These are phyloP conservation scores for Casuarina glauca DNA, from an alignment of 306 rosid species.

Conservation along the genomic window DNA sequence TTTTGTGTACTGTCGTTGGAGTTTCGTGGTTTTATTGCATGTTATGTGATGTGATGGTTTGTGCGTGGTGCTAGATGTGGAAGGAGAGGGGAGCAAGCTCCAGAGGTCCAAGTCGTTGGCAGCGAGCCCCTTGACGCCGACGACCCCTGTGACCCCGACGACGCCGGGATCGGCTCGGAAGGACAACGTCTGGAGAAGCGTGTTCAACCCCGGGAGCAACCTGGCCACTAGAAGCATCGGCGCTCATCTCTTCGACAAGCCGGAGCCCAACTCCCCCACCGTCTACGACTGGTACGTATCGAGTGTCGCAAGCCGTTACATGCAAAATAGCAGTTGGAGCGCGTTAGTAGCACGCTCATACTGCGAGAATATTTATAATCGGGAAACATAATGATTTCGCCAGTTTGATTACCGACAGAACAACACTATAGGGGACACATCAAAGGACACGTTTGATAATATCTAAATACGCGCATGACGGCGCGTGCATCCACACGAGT, in stretches of 20 bases:
- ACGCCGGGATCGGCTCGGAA: constrained; percentile 57
- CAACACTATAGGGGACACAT: no score
- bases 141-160: constrained; percentile 61
- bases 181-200: constrained; percentile 98
- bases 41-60: background rate
- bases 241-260: constrained; percentile 70
- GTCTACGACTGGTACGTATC: constrained; percentile 80
- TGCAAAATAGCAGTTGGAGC: background rate
- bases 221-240: constrained; percentile 66
- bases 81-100: constrained; percentile 50
- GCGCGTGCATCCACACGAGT: no score
- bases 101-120: constrained; percentile 50
- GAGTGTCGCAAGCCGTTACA: background rate
- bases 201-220: constrained; percentile 93
- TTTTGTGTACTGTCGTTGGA: background rate
- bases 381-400: no score
- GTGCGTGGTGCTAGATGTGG: constrained; percentile 17
- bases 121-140: constrained; percentile 46
- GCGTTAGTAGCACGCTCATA: background rate
- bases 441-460: no score
- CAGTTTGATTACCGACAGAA: no score
- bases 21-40: background rate
- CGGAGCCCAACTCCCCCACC: constrained; percentile 83
- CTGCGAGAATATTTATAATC: background rate
- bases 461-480: no score